Evolutionary conservation across 805 yeast species (phyloP).

Genomic region (Schwanniomyces occidentalis): DNA sequence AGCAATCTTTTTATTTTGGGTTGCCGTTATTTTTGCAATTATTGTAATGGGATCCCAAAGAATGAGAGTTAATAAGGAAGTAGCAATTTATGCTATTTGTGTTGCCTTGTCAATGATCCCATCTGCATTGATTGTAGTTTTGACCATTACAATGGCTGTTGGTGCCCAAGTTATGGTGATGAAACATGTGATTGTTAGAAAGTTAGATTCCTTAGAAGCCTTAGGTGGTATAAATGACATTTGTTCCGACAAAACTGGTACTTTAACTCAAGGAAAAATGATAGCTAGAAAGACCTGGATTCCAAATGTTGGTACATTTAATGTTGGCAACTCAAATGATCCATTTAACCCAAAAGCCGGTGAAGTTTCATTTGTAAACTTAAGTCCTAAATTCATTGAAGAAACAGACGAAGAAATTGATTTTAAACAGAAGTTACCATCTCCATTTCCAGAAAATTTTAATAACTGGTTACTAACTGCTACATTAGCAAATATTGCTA

Average conservation of each 20-base stretch:
- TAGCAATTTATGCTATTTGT: slow-evolving; percentile 42
- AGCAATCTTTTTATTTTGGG: slow-evolving; percentile 52
- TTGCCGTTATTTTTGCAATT: slow-evolving; percentile 41
- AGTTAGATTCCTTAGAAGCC: slow-evolving; percentile 39
- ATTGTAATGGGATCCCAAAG: slow-evolving; percentile 40
- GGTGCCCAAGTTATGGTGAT: slow-evolving; percentile 40
- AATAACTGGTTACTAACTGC: slow-evolving; percentile 32
- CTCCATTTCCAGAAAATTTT: slow-evolving; percentile 20
- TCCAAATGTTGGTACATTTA: slow-evolving; percentile 33
- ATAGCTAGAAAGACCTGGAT: slow-evolving; percentile 38
- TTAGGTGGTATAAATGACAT: slow-evolving; percentile 40
- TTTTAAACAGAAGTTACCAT: slow-evolving; percentile 31
- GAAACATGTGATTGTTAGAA: slow-evolving; percentile 37
- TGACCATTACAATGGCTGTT: slow-evolving; percentile 42
- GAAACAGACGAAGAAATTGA: slow-evolving; percentile 37
- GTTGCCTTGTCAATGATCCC: slow-evolving; percentile 44
- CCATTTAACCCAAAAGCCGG: slow-evolving; percentile 42
- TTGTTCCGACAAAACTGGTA: slow-evolving; percentile 43
- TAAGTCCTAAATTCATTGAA: slow-evolving; percentile 28
- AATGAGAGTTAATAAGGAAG: slow-evolving; percentile 31
- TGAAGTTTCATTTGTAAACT: slow-evolving; percentile 31
- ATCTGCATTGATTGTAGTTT: slow-evolving; percentile 37
- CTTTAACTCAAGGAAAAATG: slow-evolving; percentile 41
- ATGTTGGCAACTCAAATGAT: slow-evolving; percentile 32
- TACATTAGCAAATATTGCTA: slow-evolving; percentile 41